These are phyloP conservation scores for Solanum chmielewskii DNA, from an alignment of 257 asterid species.

Conservation along the genomic window DNA sequence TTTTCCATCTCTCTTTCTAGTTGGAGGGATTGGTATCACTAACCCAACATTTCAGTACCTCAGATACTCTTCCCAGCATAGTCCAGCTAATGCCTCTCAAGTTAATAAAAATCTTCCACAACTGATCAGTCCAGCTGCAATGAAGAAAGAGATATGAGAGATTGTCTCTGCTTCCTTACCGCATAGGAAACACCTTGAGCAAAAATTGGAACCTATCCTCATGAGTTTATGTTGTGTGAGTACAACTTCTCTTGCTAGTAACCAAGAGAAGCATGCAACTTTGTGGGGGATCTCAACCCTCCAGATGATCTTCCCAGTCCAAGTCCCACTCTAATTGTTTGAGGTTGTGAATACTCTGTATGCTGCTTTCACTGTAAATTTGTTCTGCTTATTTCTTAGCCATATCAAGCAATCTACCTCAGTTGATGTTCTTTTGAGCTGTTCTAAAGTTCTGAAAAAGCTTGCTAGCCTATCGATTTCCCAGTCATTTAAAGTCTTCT, in stretches of 20 bases:
- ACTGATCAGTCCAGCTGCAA: not conserved
- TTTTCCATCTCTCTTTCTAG: not conserved
- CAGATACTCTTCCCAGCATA: not conserved
- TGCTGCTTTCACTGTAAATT: not conserved
- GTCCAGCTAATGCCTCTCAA: not conserved
- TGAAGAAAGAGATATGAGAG: not conserved
- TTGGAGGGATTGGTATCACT: not conserved
- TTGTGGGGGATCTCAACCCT: not conserved
- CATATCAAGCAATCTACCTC: not conserved
- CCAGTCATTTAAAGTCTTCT: too few relatives aligned
- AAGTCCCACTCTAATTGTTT: not conserved
- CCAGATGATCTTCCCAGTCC: not conserved
- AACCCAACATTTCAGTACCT: not conserved
- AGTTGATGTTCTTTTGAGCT: too few relatives aligned
- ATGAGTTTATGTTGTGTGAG: not conserved
- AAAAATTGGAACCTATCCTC: not conserved
- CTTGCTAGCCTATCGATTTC: too few relatives aligned
- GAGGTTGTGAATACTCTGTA: not conserved
- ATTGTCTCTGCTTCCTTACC: not conserved
- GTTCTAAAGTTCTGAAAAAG: too few relatives aligned
- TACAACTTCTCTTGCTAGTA: not conserved
- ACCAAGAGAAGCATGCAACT: not conserved
- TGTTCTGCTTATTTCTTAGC: not conserved
- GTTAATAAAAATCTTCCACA: not conserved
- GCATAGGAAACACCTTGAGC: not conserved